Evolutionary conservation across 768 basidiomycete species (phyloP), one percentile per base, ranked within the genome.

Genomic region (Collybia mongolica): DNA sequence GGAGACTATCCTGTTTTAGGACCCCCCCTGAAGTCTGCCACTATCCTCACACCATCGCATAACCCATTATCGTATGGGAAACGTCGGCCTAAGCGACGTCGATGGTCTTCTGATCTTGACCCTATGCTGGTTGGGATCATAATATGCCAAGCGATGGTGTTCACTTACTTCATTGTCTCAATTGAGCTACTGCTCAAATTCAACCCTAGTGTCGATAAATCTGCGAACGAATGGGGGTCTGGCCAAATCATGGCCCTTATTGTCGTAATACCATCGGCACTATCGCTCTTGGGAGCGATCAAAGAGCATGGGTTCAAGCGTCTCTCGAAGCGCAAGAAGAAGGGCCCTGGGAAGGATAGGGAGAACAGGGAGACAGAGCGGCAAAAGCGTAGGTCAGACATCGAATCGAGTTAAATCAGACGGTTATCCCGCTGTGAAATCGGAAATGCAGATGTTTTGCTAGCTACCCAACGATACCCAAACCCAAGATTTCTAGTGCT

Each of bases 231-330:
- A 44, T 72, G 72, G 67, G 65, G 68, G 1, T 76, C 74, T 60
- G 73, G 73, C 14, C 73, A 75, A 61, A 73, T 73, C 39, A 55
- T 76, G 15, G 72, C 74, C 1, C 55, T 76, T 36, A 65, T 73
- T 20, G 69, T 73, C 19, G 63, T 72, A 32, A 59, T 72, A n/a
- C 73, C 73, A 2, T 71, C 72, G 1, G 61, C 67, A 9, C 56
- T 73, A 7, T 65, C 72, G 11, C 60, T 72, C 9, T 47, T 59
- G 5, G 59, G 58, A 19, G 72, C 72, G 2, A 57, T 72, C 24
- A 54, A 49, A 18, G 58, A 67, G 44, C 60, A 70, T 46, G 69
- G 71, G 1, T 47, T 71, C 8, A 60, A 53, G 20, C 68, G 64
- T 15, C 57, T 64, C 11, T 62, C 64, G n/a, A 62, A 61, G 40